Evolutionary conservation across 2,329 filamentous ascomycete genomes (phyloP), one percentile per base, ranked within the genome.

Genomic region (Fusarium camptoceras): DNA sequence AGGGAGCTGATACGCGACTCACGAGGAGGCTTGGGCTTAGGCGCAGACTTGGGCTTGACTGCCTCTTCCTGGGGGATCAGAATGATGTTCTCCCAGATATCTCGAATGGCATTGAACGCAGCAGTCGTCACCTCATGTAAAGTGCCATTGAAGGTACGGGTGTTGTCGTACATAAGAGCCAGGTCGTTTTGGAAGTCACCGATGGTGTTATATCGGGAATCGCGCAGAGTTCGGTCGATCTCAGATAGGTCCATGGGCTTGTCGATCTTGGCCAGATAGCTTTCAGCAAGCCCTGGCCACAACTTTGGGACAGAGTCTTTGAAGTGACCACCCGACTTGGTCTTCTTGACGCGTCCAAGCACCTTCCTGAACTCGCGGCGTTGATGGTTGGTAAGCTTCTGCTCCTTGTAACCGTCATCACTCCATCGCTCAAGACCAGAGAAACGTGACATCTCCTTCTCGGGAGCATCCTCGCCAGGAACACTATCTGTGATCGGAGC

Each of bases 161-260:
- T 89, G 78, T 99, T 99, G 63, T 89, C 83, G 67, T 95, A 88
- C 78, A 99, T 91, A 56, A 94, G 85, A 31, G 90, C 83, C 54
- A 98, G 86, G 74, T 97, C 94, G 47, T 85, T 83, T 73, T 90
- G 89, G 76, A 97, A 91, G 7, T 89, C 89, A 53, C 90, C 88
- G n/a, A 94, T 85, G 8, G 87, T 89, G 11, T 80, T 76, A 78
- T 98, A 98, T 49, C 70, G 81, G 55, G 88, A 86, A 30, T 88
- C 86, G 75, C 93, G 93, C 37, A 98, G 80, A 71, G 92, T 94
- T 55, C 86, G 85, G 76, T 98, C 95, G 76, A 99, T 92, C 12
- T 91, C 91, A 41, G 87, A 85, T 39, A 99, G 86, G 79, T 98
- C 95, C 85, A 97, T 94, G 0, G 94, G 94, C 30, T 91, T 86